Conservation (phyloP, 1,284 basidiomycete species). For the Cystobasidium sp. region DNA sequence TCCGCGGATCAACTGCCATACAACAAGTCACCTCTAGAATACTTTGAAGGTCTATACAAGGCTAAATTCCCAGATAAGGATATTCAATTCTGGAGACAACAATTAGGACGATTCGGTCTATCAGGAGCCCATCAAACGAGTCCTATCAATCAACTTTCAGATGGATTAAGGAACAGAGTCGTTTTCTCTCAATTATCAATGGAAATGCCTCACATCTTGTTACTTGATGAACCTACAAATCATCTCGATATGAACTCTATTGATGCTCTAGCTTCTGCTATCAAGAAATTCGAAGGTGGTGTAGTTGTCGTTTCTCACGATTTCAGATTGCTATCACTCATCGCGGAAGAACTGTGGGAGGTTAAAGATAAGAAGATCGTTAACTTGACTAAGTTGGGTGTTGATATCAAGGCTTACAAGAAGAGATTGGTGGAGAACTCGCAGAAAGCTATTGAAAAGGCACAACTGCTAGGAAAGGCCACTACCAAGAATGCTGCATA, state of each 20-base stretch:
- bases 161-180: constrained; percentile 87
- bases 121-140: constrained; percentile 90
- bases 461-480: constrained; percentile 22
- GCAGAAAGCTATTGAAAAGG: constrained; percentile 39
- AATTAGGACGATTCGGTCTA: constrained; percentile 94
- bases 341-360: constrained; percentile 97
- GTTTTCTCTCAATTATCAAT: constrained; percentile 80
- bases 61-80: constrained; percentile 96
- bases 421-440: constrained; percentile 34
- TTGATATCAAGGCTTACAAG: constrained; percentile 47
- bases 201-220: constrained; percentile 59
- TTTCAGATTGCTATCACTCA: constrained; percentile 81
- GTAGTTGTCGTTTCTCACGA: constrained; percentile 98
- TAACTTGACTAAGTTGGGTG: constrained; percentile 78
- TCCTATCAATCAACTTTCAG: constrained; percentile 91
- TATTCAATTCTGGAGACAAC: constrained; percentile 85
- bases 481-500: constrained; percentile 27
- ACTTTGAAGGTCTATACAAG: constrained; percentile 80
- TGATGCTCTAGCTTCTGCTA: constrained; percentile 89
- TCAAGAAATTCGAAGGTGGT: constrained; percentile 96
- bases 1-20: constrained; percentile 98
- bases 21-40: constrained; percentile 88
- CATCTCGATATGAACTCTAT: constrained; percentile 94
- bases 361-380: constrained; percentile 92
- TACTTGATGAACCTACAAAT: constrained; percentile 72